Base-by-base conservation (phyloP, 352 stramenopile genomes). In the Aphanomyces invadans region DNA sequence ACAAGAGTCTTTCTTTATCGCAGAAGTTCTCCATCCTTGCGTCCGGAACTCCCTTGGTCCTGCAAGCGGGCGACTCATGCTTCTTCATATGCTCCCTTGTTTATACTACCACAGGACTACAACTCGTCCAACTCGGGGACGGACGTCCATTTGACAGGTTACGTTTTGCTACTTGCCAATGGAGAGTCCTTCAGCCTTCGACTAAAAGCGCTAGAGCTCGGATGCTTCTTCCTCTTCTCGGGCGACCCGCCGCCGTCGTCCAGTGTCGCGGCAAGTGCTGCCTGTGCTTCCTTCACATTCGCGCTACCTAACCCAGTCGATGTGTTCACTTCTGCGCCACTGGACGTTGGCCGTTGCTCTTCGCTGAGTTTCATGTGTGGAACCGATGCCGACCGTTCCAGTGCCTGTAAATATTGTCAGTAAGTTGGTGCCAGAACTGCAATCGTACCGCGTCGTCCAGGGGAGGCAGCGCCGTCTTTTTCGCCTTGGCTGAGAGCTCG, bases 401-500 rank as follows among this genome's bases (percentile, higher is more conserved):
- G 29, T 15, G 36, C 36, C 36, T 0, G 60, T n/a, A n/a, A n/a
- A n/a, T n/a, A n/a, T n/a, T n/a, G n/a, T n/a, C n/a, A n/a, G n/a
- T n/a, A n/a, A n/a, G n/a, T n/a, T n/a, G n/a, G n/a, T n/a, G n/a
- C n/a, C n/a, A n/a, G n/a, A n/a, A n/a, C n/a, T n/a, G n/a, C n/a
- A n/a, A 19, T 10, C 12, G 42, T 48, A 32, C 46, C 32, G 33
- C 28, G 15, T 67, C 60, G 26, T 67, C 60, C 38, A 67, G 60
- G 10, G 60, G 60, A 19, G 60, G 60, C 7, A 67, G 33, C 26
- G 38, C 26, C 36, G 25, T 32, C 26, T 67, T 67, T 25, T 67
- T 67, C 15, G 60, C 10, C 17, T 67, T 70, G 31, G 75, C 72
- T n/a, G 49, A n/a, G 19, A 76, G 67, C 38, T 95, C 81, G 65